Evolutionary conservation across 768 basidiomycete species (phyloP), one percentile per base, ranked within the genome.

Genomic region (Xanthoconium purpureum): DNA sequence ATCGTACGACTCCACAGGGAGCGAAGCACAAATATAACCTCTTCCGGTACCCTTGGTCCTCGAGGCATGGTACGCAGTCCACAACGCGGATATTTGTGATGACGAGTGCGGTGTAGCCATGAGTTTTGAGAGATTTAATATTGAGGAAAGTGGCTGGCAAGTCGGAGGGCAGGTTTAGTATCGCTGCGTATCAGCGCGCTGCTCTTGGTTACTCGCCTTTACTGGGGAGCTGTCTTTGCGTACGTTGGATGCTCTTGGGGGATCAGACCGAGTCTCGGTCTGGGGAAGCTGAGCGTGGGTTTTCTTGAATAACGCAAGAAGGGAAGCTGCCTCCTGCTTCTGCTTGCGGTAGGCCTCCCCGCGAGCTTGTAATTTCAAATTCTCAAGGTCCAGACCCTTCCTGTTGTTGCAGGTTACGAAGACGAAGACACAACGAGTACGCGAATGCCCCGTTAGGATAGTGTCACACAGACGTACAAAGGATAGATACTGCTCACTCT

Each of bases 1-100:
- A 17, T 78, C 66, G 74, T 98, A 97, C 14, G 83, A 79, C 8
- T 81, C 78, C 50, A 88, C 60, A 2, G 95, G 88, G 17, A 97
- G 79, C 7, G 86, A 77, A 3, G 96, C 96, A 56, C 88, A 95
- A 30, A 98, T 80, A 68, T 82, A 94, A 11, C 91, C 91, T 36
- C 89, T 85, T 15, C 90, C 88, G 0, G 91, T 90, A 1, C 91
- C 85, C 11, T 82, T 79, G 1, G 91, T 88, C 32, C 90, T 85
- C 5, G 89, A 84, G 14, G 84, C 80, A 68, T 98, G 95, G 66
- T 95, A 98, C 0, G 89, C 81, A 4, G 84, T 90, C 96, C 96
- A 98, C 0, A 98, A 78, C 0, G 86, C 80, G 5, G 87, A 81
- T 63, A 99, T 80, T 66, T 91, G 89, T 11, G 82, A 80, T 6